These are phyloP conservation scores for Spinacia oleracea DNA, from an alignment of 179 eudicot species.

Conservation along the genomic window DNA sequence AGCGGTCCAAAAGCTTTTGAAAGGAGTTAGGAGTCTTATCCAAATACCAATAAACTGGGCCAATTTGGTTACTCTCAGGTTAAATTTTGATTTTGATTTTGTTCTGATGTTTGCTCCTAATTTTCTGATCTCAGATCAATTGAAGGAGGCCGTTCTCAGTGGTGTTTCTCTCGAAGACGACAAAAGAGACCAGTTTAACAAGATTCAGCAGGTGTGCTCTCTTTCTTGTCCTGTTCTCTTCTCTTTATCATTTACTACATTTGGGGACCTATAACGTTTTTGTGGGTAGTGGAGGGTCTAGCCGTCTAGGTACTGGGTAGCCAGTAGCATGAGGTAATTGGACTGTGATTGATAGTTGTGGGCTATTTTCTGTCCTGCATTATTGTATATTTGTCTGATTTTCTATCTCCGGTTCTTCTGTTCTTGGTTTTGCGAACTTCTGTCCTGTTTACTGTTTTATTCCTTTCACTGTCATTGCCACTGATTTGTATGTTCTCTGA, in stretches of 20 bases:
- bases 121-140: constrained; percentile 57
- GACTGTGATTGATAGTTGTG: neutral
- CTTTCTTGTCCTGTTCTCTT: neutral
- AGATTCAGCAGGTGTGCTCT: constrained; percentile 74
- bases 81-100: neutral
- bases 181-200: constrained; percentile 79
- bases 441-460: neutral
- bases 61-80: neutral
- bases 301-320: neutral
- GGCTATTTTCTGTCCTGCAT: neutral
- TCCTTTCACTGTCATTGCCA: neutral
- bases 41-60: neutral
- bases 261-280: neutral
- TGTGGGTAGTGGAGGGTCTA: neutral
- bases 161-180: constrained; percentile 96
- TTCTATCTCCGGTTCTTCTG: neutral
- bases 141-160: constrained; percentile 82
- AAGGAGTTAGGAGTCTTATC: neutral
- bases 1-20: no score
- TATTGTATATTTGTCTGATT: neutral
- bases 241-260: neutral
- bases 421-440: neutral
- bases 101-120: constrained; percentile 8
- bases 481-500: neutral
- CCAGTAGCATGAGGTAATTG: neutral